phyloP scores from a whole-genome alignment of 2,329 filamentous ascomycete species.

The Penicillium olsonii region DNA sequence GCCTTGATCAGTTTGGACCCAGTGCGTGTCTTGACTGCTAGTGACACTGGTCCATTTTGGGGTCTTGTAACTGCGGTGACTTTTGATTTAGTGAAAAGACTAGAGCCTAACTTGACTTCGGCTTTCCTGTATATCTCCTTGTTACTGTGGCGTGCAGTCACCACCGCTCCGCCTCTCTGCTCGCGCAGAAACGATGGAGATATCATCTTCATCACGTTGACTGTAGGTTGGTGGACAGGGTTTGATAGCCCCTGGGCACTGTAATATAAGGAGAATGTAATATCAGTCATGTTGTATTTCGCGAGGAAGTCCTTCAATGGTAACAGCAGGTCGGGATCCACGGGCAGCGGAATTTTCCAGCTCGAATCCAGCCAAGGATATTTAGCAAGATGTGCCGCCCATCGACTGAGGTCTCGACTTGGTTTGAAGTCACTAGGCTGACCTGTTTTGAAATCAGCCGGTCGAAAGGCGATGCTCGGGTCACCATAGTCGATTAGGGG shows the following conservation, averaged over 20 bases:
- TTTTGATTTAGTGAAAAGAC: neutral
- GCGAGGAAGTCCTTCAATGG: constrained; percentile 17
- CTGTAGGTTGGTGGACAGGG: neutral
- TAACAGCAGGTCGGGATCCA: constrained; percentile 18
- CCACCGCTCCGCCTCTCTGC: neutral
- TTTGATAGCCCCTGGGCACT: constrained; percentile 16
- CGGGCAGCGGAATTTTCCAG: constrained; percentile 13
- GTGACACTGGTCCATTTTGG: neutral
- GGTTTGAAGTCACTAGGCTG: constrained; percentile 6
- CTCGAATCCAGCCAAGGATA: constrained; percentile 13
- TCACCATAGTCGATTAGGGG: neutral
- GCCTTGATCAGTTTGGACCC: constrained; percentile 37
- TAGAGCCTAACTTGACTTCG: neutral
- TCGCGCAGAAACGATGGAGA: neutral
- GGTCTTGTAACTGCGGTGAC: neutral
- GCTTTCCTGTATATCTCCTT: constrained; percentile 4
- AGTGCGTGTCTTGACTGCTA: constrained; percentile 30
- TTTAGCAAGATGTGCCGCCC: constrained; percentile 14
- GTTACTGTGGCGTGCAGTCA: neutral
- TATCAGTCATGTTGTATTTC: constrained; percentile 15
- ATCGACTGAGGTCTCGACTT: constrained; percentile 14
- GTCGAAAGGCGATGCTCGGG: neutral
- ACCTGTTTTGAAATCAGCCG: constrained; percentile 25
- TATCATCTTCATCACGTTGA: constrained; percentile 1
- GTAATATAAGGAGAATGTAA: constrained; percentile 1